Base-by-base conservation (phyloP, 345 rosid genomes). In the Eutrema heterophyllum region DNA sequence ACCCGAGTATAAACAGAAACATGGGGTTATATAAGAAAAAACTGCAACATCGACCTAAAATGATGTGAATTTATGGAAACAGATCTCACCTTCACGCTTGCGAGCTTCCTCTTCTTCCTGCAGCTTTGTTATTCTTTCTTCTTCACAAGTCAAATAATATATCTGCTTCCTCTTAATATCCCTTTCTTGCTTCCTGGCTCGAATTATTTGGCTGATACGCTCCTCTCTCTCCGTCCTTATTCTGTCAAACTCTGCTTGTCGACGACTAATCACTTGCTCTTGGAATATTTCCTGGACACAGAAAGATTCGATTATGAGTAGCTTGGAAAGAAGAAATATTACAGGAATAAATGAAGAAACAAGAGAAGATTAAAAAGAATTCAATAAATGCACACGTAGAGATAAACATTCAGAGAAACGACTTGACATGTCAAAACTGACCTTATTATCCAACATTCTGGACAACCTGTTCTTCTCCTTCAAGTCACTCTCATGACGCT, bases 31-130 rank as follows among this genome's bases (percentile, higher is more conserved):
- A 33, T 66, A 24, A 71, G 53, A 57, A 48, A 21, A 56, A 56
- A 3, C 14, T 70, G 16, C 30, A 64, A 24, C 54, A 46, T 27
- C 1, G 16, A 30, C 1, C 16, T 57, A 33, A 39, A 65, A 38
- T 35, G 33, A 77, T 51, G 71, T 59, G 46, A 35, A 65, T 66
- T 65, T 44, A 43, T 51, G 36, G 53, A 59, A 66, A 45, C 29
- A 58, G 27, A 39, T 65, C 58, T 21, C 64, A 92, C 97, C 97
- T 89, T 88, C 88, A 15, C 6, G 86, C 74, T 85, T 87, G 57
- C 89, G 88, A 67, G 96, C 90, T 87, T 94, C 98, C 55, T 94
- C 98, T 81, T 91, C 97, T 81, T 94, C 93, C 60, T 14, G 86
- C 70, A 79, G 70, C 83, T 78, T 89, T n/a, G 57, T 84, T 49